Percentiles rank a stretch among this genome's conserved stretches.
phyloP scores from a whole-genome alignment of 2,329 filamentous ascomycete genomes.

The Xylaria sp. region DNA sequence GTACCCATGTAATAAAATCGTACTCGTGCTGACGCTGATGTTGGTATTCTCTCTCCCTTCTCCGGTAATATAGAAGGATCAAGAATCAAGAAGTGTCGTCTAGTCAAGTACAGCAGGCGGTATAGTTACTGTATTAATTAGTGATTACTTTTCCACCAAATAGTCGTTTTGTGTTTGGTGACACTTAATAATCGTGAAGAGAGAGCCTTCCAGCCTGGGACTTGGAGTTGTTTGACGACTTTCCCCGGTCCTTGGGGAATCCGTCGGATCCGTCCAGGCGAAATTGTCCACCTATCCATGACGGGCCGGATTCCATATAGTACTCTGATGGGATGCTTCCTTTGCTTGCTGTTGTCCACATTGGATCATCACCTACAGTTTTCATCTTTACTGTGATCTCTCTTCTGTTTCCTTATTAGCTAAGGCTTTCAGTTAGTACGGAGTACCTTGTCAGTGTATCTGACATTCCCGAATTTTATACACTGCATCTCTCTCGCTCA shows the following conservation, averaged over 20 bases:
- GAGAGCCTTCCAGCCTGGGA: not conserved
- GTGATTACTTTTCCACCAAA: not conserved
- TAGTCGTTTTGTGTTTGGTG: not conserved
- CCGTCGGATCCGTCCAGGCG: constrained; percentile 18
- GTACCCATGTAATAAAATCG: constrained; percentile 3
- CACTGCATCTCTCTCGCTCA: not conserved
- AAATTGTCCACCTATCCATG: constrained; percentile 1
- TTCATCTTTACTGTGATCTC: too few relatives aligned
- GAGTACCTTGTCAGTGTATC: not conserved
- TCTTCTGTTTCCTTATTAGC: not conserved
- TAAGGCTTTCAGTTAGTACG: not conserved
- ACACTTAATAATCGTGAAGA: not conserved
- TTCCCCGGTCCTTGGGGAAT: constrained; percentile 6
- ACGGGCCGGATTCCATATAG: constrained; percentile 19
- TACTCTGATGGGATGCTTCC: not conserved
- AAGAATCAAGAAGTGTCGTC: constrained; percentile 7
- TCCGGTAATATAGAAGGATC: not conserved
- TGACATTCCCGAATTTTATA: not conserved
- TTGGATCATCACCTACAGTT: not conserved
- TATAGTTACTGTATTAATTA: not conserved
- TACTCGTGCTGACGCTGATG: constrained; percentile 8
- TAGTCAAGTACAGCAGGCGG: too few relatives aligned
- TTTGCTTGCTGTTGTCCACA: not conserved
- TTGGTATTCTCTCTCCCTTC: not conserved
- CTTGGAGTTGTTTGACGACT: not conserved